A percentile compares a stretch with the other conserved stretches of the same genome.
Conservation (phyloP, 2,329 filamentous ascomycete species). For the Apiospora marii region DNA sequence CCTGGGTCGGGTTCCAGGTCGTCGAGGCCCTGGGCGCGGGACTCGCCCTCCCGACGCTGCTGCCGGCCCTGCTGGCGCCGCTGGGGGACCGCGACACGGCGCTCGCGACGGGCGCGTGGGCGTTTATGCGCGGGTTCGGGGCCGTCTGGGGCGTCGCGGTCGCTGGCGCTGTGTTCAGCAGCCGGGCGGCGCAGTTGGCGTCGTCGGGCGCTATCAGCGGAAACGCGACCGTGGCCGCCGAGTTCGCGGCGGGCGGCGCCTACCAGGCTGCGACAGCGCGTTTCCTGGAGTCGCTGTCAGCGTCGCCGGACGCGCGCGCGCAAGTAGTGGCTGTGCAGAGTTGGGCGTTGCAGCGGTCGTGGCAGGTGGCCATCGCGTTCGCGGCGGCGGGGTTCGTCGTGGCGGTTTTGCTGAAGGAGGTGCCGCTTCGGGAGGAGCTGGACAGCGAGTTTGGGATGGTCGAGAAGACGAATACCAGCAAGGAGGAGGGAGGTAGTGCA, state of each 20-base stretch:
- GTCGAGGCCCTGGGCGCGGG: conserved; percentile 47
- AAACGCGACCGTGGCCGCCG: conserved; percentile 34
- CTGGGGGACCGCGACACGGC: too few species aligned
- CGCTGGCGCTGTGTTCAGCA: conserved; percentile 46
- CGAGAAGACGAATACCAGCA: conserved; percentile 23
- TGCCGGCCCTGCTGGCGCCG: conserved; percentile 50
- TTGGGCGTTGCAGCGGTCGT: background rate
- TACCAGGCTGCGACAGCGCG: background rate
- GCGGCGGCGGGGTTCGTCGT: conserved; percentile 43
- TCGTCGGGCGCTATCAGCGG: conserved; percentile 30
- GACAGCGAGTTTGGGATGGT: conserved; percentile 50
- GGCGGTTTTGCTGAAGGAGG: conserved; percentile 44
- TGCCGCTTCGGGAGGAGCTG: conserved; percentile 47
- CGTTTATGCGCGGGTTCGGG: conserved; percentile 51
- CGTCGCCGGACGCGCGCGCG: background rate
- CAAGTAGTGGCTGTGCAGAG: background rate
- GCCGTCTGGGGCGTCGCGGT: conserved; percentile 51
- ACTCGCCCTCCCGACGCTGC: conserved; percentile 46
- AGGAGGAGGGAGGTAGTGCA: background rate
- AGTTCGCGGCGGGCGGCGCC: conserved; percentile 43
- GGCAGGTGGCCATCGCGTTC: conserved; percentile 48
- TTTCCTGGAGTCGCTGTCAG: conserved; percentile 37
- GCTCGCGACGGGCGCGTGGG: conserved; percentile 45
- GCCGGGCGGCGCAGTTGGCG: conserved; percentile 28
- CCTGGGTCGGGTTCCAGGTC: conserved; percentile 48